Percentiles rank a stretch among this genome's conserved stretches.
These are phyloP conservation scores for Candida xyloterini DNA, from an alignment of 805 yeast genomes.

Conservation along the genomic window DNA sequence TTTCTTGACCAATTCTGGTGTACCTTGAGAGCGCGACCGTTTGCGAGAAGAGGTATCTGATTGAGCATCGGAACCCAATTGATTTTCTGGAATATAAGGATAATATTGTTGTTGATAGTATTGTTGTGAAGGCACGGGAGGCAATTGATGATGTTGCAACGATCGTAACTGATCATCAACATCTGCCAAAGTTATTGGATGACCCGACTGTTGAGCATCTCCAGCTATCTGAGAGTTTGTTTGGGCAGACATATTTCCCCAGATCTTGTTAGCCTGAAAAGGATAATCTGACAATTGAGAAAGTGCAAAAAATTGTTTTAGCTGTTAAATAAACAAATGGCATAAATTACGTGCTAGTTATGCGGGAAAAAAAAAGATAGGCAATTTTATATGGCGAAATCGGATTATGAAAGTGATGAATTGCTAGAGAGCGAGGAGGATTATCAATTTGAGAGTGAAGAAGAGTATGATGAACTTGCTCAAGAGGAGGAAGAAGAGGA, in stretches of 20 bases:
- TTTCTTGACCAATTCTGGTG: constrained; percentile 30
- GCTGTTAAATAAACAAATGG: constrained; percentile 9
- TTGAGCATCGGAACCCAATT: constrained; percentile 7
- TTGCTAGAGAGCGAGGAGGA: constrained; percentile 16
- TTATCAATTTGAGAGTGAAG: constrained; percentile 19
- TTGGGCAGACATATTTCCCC: constrained; percentile 16
- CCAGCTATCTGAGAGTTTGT: constrained; percentile 10
- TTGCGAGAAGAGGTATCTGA: constrained; percentile 5
- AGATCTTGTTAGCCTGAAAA: constrained; percentile 12
- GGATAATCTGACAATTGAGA: constrained; percentile 13
- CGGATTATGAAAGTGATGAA: constrained; percentile 15
- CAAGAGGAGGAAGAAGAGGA: constrained; percentile 33
- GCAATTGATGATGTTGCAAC: constrained; percentile 13
- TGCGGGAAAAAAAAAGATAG: constrained; percentile 1
- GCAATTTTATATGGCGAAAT: constrained; percentile 3
- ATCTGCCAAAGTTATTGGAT: constrained; percentile 22
- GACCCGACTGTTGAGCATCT: constrained; percentile 10
- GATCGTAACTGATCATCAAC: constrained; percentile 27
- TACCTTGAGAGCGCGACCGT: constrained; percentile 8
- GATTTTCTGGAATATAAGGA: constrained; percentile 16
- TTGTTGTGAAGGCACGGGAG: constrained; percentile 14
- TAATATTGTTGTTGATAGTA: constrained; percentile 22
- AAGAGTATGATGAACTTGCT: constrained; percentile 16
- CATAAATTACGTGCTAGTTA: constrained; percentile 10
- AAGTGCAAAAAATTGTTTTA: constrained; percentile 10